These are phyloP conservation scores for Aureobasidium melanogenum DNA, from an alignment of 2,329 filamentous ascomycete genomes.

Conservation along the genomic window DNA sequence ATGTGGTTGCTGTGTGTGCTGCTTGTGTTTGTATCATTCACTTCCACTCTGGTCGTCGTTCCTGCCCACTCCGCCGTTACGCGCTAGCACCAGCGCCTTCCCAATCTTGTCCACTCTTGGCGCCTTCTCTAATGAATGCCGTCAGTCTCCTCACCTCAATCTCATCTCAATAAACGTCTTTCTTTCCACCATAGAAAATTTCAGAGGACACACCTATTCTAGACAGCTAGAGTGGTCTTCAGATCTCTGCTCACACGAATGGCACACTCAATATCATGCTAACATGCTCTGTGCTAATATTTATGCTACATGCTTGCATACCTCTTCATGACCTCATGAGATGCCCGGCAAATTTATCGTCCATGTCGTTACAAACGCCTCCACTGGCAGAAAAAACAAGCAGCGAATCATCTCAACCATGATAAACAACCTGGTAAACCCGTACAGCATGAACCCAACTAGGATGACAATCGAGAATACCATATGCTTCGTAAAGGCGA, in stretches of 20 bases:
- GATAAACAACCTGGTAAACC: background rate
- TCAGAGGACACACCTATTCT: background rate
- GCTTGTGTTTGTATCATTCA: conserved; percentile 1
- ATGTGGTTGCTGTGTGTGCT: conserved; percentile 3
- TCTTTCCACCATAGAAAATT: background rate
- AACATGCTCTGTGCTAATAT: background rate
- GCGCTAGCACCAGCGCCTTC: conserved; percentile 3
- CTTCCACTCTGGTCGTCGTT: background rate
- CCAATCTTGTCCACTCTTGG: background rate
- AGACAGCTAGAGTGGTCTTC: background rate
- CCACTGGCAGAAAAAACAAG: background rate
- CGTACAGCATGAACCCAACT: background rate
- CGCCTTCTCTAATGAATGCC: background rate
- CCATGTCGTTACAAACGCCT: conserved; percentile 1
- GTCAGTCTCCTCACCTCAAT: background rate
- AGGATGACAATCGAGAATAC: background rate
- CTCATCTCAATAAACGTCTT: background rate
- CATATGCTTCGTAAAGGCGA: background rate
- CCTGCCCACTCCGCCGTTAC: conserved; percentile 9
- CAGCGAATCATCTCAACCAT: conserved; percentile 7
- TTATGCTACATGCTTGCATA: background rate
- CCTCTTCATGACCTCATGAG: background rate
- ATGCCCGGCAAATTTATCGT: background rate
- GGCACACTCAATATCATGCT: background rate
- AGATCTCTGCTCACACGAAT: background rate